These are phyloP conservation scores for Penicillium sp. DNA, from an alignment of 2,329 filamentous ascomycete species.

Conservation along the genomic window DNA sequence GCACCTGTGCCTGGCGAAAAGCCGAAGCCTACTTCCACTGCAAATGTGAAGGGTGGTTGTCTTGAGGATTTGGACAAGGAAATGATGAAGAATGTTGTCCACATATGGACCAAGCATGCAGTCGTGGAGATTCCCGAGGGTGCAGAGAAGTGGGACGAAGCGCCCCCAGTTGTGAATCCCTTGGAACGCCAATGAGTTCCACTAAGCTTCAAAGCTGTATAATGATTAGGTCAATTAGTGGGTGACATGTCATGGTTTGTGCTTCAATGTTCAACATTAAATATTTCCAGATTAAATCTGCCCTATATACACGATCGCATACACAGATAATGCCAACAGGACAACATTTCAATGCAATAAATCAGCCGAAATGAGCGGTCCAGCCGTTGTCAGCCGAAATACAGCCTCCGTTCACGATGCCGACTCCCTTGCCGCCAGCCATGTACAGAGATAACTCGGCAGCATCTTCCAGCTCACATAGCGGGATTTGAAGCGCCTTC, in stretches of 20 bases:
- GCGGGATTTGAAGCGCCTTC: conserved; percentile 13
- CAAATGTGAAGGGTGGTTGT: conserved; percentile 68
- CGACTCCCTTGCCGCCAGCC: conserved; percentile 25
- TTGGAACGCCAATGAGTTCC: not conserved
- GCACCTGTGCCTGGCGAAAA: conserved; percentile 55
- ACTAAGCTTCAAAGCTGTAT: not conserved
- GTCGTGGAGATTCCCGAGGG: conserved; percentile 70
- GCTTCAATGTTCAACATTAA: not conserved
- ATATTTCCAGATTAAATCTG: not conserved
- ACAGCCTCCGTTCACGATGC: conserved; percentile 31
- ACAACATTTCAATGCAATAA: not conserved
- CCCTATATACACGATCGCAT: not conserved
- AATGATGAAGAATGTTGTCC: conserved; percentile 59
- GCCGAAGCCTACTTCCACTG: conserved; percentile 38
- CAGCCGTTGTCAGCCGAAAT: conserved; percentile 34
- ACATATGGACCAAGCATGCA: conserved; percentile 68
- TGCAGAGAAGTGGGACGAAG: conserved; percentile 57
- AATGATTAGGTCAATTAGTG: too few relatives aligned
- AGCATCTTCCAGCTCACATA: conserved; percentile 27
- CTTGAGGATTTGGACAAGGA: conserved; percentile 63
- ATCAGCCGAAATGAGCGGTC: conserved; percentile 20
- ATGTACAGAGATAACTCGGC: conserved; percentile 30
- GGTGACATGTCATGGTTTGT: too few relatives aligned
- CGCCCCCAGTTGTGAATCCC: conserved; percentile 36
- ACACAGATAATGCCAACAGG: not conserved